These are phyloP conservation scores for Rhynchosporium graminicola DNA, from an alignment of 2,329 filamentous ascomycete species.

Conservation along the genomic window DNA sequence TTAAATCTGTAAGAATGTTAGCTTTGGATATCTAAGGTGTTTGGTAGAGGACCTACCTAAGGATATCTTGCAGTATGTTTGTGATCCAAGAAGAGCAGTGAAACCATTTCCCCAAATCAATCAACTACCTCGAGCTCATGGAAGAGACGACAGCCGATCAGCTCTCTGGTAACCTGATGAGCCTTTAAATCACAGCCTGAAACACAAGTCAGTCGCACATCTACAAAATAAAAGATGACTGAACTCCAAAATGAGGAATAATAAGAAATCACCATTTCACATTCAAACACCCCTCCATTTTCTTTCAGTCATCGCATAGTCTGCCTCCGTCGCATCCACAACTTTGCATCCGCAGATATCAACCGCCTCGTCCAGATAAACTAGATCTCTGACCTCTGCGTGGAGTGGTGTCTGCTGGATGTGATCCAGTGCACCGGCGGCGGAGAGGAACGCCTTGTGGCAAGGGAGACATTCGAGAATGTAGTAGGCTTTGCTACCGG, in stretches of 20 bases:
- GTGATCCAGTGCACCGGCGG: background rate
- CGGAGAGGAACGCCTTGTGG: background rate
- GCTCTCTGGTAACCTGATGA: too few relatives aligned
- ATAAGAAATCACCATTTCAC: background rate
- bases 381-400: background rate
- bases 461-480: background rate
- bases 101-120: too few relatives aligned
- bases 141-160: background rate
- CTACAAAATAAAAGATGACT: too few relatives aligned
- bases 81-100: background rate
- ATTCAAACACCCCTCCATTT: too few relatives aligned
- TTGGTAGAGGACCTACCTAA: background rate
- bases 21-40: background rate
- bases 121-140: too few relatives aligned
- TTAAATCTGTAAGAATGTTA: background rate
- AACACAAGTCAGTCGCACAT: too few relatives aligned
- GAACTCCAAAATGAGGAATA: background rate
- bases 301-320: background rate
- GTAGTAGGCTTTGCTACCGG: background rate
- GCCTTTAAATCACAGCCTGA: too few relatives aligned
- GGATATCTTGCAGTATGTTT: background rate
- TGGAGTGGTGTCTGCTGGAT: background rate
- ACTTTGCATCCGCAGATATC: slow-evolving; percentile 3
- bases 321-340: background rate
- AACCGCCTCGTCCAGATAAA: background rate